Base-by-base conservation (phyloP, 2,329 filamentous ascomycete species). In the Hypoxylon sp. region DNA sequence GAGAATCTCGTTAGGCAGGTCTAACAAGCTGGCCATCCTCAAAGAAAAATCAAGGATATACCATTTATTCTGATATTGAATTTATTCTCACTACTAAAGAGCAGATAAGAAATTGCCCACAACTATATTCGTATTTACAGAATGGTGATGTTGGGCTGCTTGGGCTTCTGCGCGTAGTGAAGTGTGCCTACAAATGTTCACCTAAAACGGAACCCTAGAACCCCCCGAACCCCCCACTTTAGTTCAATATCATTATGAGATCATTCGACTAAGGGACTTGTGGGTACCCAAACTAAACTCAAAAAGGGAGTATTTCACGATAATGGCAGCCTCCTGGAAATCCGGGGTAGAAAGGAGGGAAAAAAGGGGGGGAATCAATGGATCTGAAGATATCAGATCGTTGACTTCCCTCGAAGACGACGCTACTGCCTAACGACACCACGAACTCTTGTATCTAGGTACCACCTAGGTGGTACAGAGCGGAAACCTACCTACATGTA, bases 1-100 rank as follows among this genome's bases (percentile, higher is more conserved):
- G 24, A 73, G 63, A 29, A 65, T 63, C 55, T 73, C 71, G 39
- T 68, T 73, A 17, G 71, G 71, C 17, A 73, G 22, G 35, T 53
- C 26, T 14, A 56, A 35, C 3, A 73, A 35, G 24, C 39, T 35
- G 5, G 70, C 39, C 71, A 73, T 73, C 44, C 3, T 61, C 1
- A 31, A n/a, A 37, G 9, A 2, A 24, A 47, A 17, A 13, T n/a
- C 4, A 26, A 51, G 29, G 19, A 24, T 39, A 47, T 24, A 44
- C 8, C 22, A 44, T 46, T 24, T 51, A 46, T 10, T 22, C 10
- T 31, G 6, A 52, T 46, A 17, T 31, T 39, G 5, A 5, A 37
- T 35, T 39, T 39, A 14, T 62, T 50, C 39, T 54, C 26, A 11
- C 31, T 24, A 17, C 10, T 56, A 19, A 44, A 33, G 39, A 29